Conservation (phyloP, 176 grass and related monocot species). For the Oryza meridionalis region DNA sequence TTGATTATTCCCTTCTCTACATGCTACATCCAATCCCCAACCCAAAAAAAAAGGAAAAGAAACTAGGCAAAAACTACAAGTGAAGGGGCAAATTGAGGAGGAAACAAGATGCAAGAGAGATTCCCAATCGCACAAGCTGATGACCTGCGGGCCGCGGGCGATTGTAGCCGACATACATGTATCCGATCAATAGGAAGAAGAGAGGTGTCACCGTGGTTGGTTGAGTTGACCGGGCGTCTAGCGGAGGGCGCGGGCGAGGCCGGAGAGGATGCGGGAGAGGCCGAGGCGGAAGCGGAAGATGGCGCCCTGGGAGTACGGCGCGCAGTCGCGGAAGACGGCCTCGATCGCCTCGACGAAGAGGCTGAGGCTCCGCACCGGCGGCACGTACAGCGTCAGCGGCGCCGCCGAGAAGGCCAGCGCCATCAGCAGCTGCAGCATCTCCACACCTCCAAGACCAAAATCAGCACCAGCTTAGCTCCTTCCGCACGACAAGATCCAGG, state of each 20-base stretch:
- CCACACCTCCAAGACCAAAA: no score
- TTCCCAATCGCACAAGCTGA: background rate
- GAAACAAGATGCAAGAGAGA: background rate
- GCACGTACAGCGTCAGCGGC: slow-evolving; percentile 90
- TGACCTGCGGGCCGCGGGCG: background rate
- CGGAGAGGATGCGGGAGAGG: slow-evolving; percentile 56
- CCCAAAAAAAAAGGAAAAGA: background rate
- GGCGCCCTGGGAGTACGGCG: slow-evolving; percentile 63
- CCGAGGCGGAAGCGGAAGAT: slow-evolving; percentile 62
- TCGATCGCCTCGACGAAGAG: slow-evolving; percentile 83
- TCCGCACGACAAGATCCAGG: background rate
- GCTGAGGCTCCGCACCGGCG: slow-evolving; percentile 81
- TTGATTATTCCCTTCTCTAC: slow-evolving; percentile 3
- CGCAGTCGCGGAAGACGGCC: slow-evolving; percentile 59
- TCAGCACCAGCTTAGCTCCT: background rate
- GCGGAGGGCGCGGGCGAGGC: slow-evolving; percentile 54
- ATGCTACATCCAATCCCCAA: slow-evolving; percentile 10
- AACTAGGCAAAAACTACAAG: background rate
- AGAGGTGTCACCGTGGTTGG: background rate
- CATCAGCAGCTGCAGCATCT: slow-evolving; percentile 83
- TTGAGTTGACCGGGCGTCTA: slow-evolving; percentile 15
- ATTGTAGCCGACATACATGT: background rate
- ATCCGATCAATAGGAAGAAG: no score
- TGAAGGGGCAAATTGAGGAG: background rate
- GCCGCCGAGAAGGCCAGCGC: slow-evolving; percentile 90